Evolutionary conservation across 75 land plant genomes (phyloP).

Genomic region (Sequoia sempervirens): DNA sequence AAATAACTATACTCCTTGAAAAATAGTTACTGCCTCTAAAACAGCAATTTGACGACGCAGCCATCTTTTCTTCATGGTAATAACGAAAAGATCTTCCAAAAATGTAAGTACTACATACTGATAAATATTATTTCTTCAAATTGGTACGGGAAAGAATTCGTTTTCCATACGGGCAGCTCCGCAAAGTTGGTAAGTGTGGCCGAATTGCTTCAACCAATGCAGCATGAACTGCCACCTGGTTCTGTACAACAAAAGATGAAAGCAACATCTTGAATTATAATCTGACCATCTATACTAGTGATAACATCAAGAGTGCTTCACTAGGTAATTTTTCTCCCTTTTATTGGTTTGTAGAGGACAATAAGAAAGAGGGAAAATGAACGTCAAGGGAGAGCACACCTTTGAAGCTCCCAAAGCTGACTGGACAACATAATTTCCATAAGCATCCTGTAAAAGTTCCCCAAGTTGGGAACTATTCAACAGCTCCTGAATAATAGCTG

Average conservation of each 20-base stretch:
- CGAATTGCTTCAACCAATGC: constrained; percentile 65
- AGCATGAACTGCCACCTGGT: constrained; percentile 55
- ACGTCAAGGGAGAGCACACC: constrained; percentile 26
- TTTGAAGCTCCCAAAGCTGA: constrained; percentile 51
- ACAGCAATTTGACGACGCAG: neutral
- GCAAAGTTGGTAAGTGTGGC: constrained; percentile 55
- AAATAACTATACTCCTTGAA: neutral
- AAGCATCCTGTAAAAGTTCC: constrained; percentile 70
- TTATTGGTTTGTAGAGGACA: neutral
- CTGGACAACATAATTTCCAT: constrained; percentile 85
- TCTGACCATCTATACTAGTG: neutral
- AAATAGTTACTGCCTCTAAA: neutral
- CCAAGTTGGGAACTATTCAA: constrained; percentile 43
- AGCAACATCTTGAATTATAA: neutral
- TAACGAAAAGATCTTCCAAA: neutral
- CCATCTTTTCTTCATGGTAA: neutral
- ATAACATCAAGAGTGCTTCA: neutral
- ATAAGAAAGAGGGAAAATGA: neutral
- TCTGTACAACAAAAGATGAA: neutral
- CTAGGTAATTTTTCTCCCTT: neutral
- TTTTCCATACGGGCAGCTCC: constrained; percentile 72
- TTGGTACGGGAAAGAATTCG: constrained; percentile 51
- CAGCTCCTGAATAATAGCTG: constrained; percentile 57
- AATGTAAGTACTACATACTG: neutral
- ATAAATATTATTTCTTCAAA: constrained; percentile 38